phyloP scores from a whole-genome alignment of 2,329 filamentous ascomycete genomes.

The Fusarium anthophilum region DNA sequence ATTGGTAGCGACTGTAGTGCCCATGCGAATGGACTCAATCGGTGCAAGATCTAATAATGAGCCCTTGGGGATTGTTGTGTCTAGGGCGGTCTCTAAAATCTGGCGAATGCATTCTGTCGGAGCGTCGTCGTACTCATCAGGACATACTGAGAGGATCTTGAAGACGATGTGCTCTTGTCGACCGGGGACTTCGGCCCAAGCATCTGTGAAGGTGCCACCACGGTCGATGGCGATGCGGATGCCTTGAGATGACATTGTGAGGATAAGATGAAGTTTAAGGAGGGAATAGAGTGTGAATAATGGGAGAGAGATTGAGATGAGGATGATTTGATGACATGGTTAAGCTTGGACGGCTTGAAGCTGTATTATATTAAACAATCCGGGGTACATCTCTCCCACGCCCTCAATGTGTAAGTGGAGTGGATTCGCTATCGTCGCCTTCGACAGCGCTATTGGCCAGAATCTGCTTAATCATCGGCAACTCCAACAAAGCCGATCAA shows the following conservation, averaged over 20 bases:
- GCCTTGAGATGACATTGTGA: conserved; percentile 34
- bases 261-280: background rate
- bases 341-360: conserved; percentile 8
- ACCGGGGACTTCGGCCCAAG: conserved; percentile 36
- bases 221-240: conserved; percentile 44
- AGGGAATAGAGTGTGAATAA: background rate
- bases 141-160: conserved; percentile 62
- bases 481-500: background rate
- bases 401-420: conserved; percentile 11
- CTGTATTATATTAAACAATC: conserved; percentile 25
- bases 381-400: background rate
- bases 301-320: background rate
- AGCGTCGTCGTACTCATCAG: conserved; percentile 76
- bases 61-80: conserved; percentile 46
- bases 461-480: conserved; percentile 23
- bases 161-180: conserved; percentile 37
- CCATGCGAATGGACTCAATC: conserved; percentile 77
- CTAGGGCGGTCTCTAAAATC: conserved; percentile 49
- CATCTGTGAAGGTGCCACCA: conserved; percentile 44
- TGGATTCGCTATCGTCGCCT: background rate
- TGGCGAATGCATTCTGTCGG: conserved; percentile 76
- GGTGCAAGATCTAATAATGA: conserved; percentile 47
- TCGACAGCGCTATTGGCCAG: background rate
- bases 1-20: conserved; percentile 83
- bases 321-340: background rate